A percentile compares a stretch with the other conserved stretches of the same genome.
Evolutionary conservation across 345 rosid genomes (phyloP).

Genomic region (Dipteronia dyeriana): DNA sequence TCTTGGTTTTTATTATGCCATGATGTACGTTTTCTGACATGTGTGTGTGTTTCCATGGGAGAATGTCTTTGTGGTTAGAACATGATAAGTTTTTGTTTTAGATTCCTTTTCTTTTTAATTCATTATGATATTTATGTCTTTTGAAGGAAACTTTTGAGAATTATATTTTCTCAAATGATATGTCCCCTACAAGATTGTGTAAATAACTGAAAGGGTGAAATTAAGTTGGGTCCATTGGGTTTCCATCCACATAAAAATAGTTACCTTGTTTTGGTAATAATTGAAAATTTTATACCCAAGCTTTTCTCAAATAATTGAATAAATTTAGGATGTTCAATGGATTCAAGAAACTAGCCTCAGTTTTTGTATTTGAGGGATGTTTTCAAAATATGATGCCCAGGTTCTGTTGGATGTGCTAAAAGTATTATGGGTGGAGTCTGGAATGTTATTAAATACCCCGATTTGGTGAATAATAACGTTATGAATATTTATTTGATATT

Average conservation of each 20-base stretch:
- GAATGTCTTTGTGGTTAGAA: neutral
- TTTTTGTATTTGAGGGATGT: neutral
- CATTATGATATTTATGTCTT: neutral
- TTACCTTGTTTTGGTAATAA: constrained; percentile 4
- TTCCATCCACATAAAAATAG: neutral
- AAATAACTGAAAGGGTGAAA: neutral
- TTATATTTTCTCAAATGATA: neutral
- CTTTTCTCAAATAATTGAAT: neutral
- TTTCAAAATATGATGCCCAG: neutral
- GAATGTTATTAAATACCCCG: neutral
- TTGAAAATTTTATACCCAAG: neutral
- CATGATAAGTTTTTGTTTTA: neutral
- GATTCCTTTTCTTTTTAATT: neutral
- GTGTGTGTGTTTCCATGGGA: neutral
- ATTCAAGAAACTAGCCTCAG: neutral
- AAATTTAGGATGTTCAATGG: neutral
- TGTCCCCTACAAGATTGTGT: neutral
- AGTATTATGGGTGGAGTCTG: neutral
- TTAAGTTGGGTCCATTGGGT: neutral
- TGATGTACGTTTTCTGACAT: neutral
- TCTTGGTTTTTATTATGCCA: neutral
- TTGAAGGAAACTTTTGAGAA: neutral
- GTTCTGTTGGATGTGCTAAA: neutral
- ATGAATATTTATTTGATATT: neutral
- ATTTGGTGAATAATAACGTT: neutral